These are phyloP conservation scores for Mrakia hoshinonis DNA, from an alignment of 768 basidiomycete species.

Conservation along the genomic window DNA sequence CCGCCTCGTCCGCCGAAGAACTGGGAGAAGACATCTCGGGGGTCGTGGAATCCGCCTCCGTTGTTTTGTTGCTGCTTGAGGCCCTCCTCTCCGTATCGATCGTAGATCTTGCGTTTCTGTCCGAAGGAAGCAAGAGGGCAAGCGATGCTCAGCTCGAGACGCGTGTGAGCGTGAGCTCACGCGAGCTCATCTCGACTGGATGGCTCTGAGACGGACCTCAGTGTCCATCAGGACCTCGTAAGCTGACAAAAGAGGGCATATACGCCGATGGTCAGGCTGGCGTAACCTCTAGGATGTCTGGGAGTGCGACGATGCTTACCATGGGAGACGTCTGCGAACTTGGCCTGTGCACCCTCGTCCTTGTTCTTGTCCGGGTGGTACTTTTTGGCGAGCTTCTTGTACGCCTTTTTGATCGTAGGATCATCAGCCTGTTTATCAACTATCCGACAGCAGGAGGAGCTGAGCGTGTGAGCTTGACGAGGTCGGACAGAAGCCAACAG, in stretches of 20 bases:
- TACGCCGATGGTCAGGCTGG: slow-evolving; percentile 17
- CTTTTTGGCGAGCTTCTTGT: slow-evolving; percentile 77
- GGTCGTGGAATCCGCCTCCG: slow-evolving; percentile 65
- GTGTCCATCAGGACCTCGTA: slow-evolving; percentile 90
- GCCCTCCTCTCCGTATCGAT: slow-evolving; percentile 86
- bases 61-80: slow-evolving; percentile 69
- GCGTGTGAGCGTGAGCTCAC: background rate
- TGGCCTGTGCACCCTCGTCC: slow-evolving; percentile 63
- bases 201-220: slow-evolving; percentile 46
- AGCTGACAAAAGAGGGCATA: slow-evolving; percentile 46
- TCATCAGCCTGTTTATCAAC: slow-evolving; percentile 72
- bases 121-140: background rate
- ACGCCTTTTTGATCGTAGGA: slow-evolving; percentile 81
- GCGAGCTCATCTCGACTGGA: background rate
- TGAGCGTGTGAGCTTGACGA: background rate
- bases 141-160: background rate
- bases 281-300: background rate
- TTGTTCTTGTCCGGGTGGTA: slow-evolving; percentile 95
- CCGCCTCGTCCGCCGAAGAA: slow-evolving; percentile 67
- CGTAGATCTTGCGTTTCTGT: slow-evolving; percentile 88
- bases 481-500: background rate
- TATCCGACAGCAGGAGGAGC: slow-evolving; percentile 29
- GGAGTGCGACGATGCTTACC: slow-evolving; percentile 52
- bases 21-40: slow-evolving; percentile 85
- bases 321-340: slow-evolving; percentile 82